Evolutionary conservation across 768 basidiomycete genomes (phyloP).

Genomic region (Boletus vermiculosoides): DNA sequence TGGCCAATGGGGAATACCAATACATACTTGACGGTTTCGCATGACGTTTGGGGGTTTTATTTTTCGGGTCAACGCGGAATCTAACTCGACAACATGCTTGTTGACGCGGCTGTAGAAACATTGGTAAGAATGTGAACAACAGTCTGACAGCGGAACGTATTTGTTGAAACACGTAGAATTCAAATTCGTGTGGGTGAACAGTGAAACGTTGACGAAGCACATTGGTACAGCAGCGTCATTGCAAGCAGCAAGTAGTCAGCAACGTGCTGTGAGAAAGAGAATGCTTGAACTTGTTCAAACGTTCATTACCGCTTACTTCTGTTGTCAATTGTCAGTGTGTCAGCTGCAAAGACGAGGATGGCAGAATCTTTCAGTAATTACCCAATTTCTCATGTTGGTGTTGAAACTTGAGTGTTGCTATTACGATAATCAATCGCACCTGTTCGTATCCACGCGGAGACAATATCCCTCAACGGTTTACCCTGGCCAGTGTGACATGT

Average conservation of each 20-base stretch:
- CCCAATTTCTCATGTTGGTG: background rate
- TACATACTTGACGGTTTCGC: background rate
- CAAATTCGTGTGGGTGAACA: background rate
- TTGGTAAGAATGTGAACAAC: background rate
- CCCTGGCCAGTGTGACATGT: background rate
- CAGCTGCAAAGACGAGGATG: background rate
- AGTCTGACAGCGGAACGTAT: slow-evolving; percentile 4
- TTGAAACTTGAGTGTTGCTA: slow-evolving; percentile 12
- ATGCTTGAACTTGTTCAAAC: background rate
- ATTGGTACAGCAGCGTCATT: background rate
- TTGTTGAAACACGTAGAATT: slow-evolving; percentile 13
- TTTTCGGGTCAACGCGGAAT: slow-evolving; percentile 14
- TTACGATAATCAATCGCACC: slow-evolving; percentile 8
- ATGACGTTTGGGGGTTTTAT: background rate
- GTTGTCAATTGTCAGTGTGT: background rate
- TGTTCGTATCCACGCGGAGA: background rate
- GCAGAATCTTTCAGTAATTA: background rate
- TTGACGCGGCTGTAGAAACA: background rate
- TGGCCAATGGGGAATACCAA: background rate
- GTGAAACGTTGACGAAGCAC: background rate
- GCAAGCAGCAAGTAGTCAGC: background rate
- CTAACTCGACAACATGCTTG: background rate
- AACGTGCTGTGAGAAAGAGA: slow-evolving; percentile 4
- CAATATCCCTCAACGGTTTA: background rate
- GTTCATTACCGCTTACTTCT: slow-evolving; percentile 6